Evolutionary conservation across 2,329 filamentous ascomycete genomes (phyloP), one percentile per base, ranked within the genome.

Genomic region (Daldinia sp.): DNA sequence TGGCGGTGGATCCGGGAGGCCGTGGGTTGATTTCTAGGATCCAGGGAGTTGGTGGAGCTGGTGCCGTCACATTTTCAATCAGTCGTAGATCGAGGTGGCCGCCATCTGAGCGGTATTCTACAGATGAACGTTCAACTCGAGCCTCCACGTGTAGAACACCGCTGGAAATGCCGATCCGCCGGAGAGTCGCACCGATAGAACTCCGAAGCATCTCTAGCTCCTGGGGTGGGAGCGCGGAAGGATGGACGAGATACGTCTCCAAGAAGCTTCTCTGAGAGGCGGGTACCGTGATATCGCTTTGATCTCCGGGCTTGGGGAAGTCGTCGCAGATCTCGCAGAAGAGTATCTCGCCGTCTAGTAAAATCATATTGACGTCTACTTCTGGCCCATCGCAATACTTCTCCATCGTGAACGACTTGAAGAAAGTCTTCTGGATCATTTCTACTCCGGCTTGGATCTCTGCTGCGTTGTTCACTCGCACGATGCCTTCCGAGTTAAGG

Each of bases 281-380:
- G 33, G 53, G 41, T 13, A 39, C 46, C 28, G 51, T 59, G 9
- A 30, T 9, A 13, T 67, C 57, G 23, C 56, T 54, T 15, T 57
- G n/a, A 56, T 77, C 75, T 18, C 72, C 74, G 15, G 67, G 60
- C 44, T 76, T 77, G 4, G 75, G 75, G 50, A 76, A 77, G 44
- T 77, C 75, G 44, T 77, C 75, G n/a, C 69, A 75, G 46, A 76
- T 73, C 60, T 77, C 75, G 70, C 63, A 68, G 60, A 76, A 77
- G 4, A 76, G 28, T 44, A 76, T 55, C 35, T 76, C 72, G 9
- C 72, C 72, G 35, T 75, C 72, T 4, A 75, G 57, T 20, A 77
- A 57, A 10, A 77, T 69, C 37, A 77, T 63, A 53, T 77, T 76
- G 13, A 75, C 73, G 20, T 77, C 75, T 28, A 76, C 74, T 58